phyloP scores from a whole-genome alignment of 805 yeast species.

The Hanseniaspora occidentalis region DNA sequence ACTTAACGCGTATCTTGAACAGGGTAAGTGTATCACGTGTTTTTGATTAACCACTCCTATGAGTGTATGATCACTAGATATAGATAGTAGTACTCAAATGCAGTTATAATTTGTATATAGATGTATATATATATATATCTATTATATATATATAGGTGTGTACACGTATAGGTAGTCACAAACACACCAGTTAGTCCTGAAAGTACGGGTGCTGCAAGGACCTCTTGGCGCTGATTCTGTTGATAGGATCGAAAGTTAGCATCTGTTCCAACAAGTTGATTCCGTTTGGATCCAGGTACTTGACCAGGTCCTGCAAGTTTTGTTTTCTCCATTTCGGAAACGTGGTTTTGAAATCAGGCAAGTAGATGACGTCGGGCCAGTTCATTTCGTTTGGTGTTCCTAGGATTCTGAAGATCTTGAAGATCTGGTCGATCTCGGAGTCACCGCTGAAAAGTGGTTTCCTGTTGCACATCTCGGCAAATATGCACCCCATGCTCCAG shows the following conservation, averaged over 20 bases:
- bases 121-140: not conserved
- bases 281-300: slow-evolving; percentile 60
- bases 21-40: no score
- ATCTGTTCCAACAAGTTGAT: slow-evolving; percentile 69
- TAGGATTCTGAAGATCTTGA: slow-evolving; percentile 82
- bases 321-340: slow-evolving; percentile 84
- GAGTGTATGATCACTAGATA: no score
- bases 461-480: slow-evolving; percentile 98
- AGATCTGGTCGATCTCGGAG: slow-evolving; percentile 89
- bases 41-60: no score
- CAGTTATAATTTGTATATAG: not conserved
- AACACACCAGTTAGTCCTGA: slow-evolving; percentile 14
- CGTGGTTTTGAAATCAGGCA: slow-evolving; percentile 76
- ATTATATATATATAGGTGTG: no score
- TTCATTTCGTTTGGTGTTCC: slow-evolving; percentile 94
- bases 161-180: no score
- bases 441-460: slow-evolving; percentile 94
- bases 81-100: no score
- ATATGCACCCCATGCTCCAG: slow-evolving; percentile 97
- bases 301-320: slow-evolving; percentile 57
- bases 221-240: slow-evolving; percentile 86
- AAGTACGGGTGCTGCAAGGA: slow-evolving; percentile 74
- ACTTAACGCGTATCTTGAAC: no score
- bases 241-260: slow-evolving; percentile 85
- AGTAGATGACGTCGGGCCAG: slow-evolving; percentile 93